phyloP scores from a whole-genome alignment of 306 rosid species.

The Betula pendula region DNA sequence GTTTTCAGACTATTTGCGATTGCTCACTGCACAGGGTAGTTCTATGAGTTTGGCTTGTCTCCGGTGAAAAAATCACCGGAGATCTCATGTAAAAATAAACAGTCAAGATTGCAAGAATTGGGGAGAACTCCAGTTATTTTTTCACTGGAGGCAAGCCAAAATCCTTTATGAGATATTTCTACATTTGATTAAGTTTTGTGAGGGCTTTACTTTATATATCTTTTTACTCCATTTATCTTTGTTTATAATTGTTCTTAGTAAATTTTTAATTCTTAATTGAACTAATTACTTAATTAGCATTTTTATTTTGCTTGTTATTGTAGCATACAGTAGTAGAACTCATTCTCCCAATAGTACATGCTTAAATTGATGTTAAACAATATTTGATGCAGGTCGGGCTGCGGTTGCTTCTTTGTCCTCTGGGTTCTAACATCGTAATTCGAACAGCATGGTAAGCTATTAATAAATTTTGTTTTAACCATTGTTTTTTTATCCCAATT shows the following conservation, averaged over 20 bases:
- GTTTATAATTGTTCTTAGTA: not conserved
- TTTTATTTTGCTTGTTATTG: not conserved
- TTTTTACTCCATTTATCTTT: not conserved
- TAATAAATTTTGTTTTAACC: not conserved
- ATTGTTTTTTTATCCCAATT: no score
- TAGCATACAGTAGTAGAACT: not conserved
- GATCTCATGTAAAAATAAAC: no score
- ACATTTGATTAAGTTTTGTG: not conserved
- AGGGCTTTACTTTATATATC: not conserved
- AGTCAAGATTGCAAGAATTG: no score
- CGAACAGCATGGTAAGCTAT: conserved; percentile 82
- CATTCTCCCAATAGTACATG: not conserved
- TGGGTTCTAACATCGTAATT: conserved; percentile 69
- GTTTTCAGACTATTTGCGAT: not conserved
- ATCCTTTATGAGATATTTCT: not conserved
- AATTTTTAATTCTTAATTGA: not conserved
- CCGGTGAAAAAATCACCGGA: no score
- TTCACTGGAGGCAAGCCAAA: no score
- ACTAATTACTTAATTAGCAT: not conserved
- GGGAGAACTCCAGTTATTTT: no score
- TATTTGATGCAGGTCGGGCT: conserved; percentile 68
- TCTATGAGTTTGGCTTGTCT: not conserved
- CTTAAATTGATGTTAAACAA: conserved; percentile 16
- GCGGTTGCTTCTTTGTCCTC: conserved; percentile 77
- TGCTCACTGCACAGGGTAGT: not conserved